These are phyloP conservation scores for Gamsiella multidivaricata DNA, from an alignment of 192 early-diverging fungal species.

Conservation along the genomic window DNA sequence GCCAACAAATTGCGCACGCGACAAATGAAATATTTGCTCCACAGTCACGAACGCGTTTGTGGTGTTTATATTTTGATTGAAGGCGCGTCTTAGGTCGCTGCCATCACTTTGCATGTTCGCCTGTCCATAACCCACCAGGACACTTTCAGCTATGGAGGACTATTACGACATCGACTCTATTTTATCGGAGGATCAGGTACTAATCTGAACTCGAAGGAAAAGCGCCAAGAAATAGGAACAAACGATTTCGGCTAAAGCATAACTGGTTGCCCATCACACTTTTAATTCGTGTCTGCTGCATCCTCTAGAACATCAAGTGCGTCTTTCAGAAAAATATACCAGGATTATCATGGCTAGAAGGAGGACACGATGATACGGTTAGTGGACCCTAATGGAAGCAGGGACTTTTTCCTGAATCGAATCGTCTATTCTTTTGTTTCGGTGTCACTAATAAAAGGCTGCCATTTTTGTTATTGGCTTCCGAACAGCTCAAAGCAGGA, in stretches of 20 bases:
- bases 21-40: too few relatives aligned
- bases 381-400: not conserved
- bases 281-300: too few relatives aligned
- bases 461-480: not conserved
- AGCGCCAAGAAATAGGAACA: too few relatives aligned
- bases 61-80: slow-evolving; percentile 4
- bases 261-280: not conserved
- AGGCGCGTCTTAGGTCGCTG: not conserved
- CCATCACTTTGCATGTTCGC: too few relatives aligned
- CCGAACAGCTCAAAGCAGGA: slow-evolving; percentile 33
- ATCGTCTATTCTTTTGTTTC: too few relatives aligned
- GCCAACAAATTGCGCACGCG: too few relatives aligned
- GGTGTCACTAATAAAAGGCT: too few relatives aligned
- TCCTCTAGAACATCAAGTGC: slow-evolving; percentile 33
- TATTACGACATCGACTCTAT: slow-evolving; percentile 71
- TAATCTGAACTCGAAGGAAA: too few relatives aligned
- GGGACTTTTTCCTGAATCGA: too few relatives aligned
- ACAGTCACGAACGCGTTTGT: not conserved
- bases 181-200: slow-evolving; percentile 62
- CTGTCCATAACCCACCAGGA: not conserved
- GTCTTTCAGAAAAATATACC: slow-evolving; percentile 33
- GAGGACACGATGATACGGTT: slow-evolving; percentile 34
- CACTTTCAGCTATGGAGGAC: slow-evolving; percentile 49
- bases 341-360: slow-evolving; percentile 38
- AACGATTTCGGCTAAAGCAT: too few relatives aligned